Base-by-base conservation (phyloP, 2,329 filamentous ascomycete genomes). In the Alternaria solani region DNA sequence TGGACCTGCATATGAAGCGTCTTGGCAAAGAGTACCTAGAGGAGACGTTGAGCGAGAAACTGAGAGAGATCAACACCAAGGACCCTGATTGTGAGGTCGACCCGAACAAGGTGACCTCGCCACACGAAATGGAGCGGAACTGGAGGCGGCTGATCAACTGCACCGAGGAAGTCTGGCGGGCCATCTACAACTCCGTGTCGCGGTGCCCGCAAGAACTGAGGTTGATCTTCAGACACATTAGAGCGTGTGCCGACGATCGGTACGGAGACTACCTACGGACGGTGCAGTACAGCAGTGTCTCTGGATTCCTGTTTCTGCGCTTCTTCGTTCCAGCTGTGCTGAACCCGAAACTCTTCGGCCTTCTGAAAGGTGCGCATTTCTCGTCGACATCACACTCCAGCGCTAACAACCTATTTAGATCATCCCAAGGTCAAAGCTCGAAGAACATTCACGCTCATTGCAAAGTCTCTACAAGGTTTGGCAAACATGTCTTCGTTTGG, bases 271-370 rank as follows among this genome's bases (percentile, higher is more conserved):
- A 96, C 71, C 82, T 97, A 42, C 89, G 93, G 28, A 94, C 91
- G 2, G 93, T 97, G 38, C 88, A 90, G 46, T 98, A 97, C 75
- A 97, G 94, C 53, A 96, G 93, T 75, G 93, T 98, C 2, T 97
- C 93, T 44, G 94, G 94, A 0, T 98, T 98, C 73, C 81, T 98
- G 12, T 98, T 98, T 76, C 84, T 98, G 62, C 90, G 94, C 5
- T 97, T 97, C 82, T 95, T 98, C 73, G 97, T 94, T 74, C 94
- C 94, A 3, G 94, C 94, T n/a, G 93, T 98, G 59, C 83, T 98
- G 7, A 97, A 97, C 64, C 94, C 94, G 1, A 97, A 97, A 79
- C 85, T 98, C 14, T 97, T 97, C 75, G 93, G 93, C 23, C 83
- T 98, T 20, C 81, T 97, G 23, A 89, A 88, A 82, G 87, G 88